These are phyloP conservation scores for Lablab purpureus DNA, from an alignment of 306 rosid genomes.

Conservation along the genomic window DNA sequence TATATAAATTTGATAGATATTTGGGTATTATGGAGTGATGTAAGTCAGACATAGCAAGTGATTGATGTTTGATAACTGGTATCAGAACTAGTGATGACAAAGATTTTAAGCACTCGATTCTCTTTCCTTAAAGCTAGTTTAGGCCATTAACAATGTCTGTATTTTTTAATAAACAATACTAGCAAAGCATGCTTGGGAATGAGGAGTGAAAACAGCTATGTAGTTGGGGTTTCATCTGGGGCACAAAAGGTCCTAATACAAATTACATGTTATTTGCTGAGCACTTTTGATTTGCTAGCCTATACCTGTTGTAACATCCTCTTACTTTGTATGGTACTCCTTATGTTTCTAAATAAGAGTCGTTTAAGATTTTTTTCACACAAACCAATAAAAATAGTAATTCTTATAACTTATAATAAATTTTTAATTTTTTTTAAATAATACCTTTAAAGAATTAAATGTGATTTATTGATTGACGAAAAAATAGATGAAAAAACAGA, in stretches of 20 bases:
- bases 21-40: too few relatives aligned
- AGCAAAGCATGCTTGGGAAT: conserved; percentile 19
- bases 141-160: conserved; percentile 5
- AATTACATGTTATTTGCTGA: conserved; percentile 2
- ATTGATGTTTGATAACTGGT: too few relatives aligned
- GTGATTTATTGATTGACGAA: too few relatives aligned
- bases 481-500: too few relatives aligned
- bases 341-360: too few relatives aligned
- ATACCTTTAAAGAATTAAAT: too few relatives aligned
- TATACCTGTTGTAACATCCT: not conserved
- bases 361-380: too few relatives aligned
- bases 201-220: conserved; percentile 1
- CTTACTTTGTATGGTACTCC: not conserved
- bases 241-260: not conserved
- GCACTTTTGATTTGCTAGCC: not conserved
- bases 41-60: too few relatives aligned
- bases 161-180: not conserved
- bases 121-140: not conserved
- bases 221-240: not conserved
- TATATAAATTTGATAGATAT: not conserved
- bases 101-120: not conserved
- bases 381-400: too few relatives aligned
- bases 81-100: too few relatives aligned
- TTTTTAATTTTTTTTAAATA: too few relatives aligned
- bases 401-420: too few relatives aligned